Percentiles rank a stretch among this genome's conserved stretches.
phyloP scores from a whole-genome alignment of 2,329 filamentous ascomycete genomes.

The Ciborinia camelliae region DNA sequence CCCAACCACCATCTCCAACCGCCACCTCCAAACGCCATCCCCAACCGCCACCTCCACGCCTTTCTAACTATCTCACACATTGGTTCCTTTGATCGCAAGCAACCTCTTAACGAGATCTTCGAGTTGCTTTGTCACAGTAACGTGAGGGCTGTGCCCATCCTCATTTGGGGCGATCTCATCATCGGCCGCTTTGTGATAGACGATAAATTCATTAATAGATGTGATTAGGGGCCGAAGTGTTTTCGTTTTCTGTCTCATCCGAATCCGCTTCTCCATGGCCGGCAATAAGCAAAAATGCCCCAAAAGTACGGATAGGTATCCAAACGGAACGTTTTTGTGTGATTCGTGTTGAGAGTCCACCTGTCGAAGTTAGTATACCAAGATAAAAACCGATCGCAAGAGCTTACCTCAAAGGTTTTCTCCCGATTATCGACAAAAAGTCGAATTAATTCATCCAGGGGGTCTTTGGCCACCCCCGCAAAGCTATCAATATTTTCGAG shows the following conservation, averaged over 20 bases:
- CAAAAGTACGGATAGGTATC: constrained; percentile 80
- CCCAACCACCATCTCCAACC: not conserved
- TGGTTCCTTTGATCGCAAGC: constrained; percentile 10
- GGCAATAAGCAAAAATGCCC: constrained; percentile 70
- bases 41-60: not conserved
- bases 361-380: constrained; percentile 40
- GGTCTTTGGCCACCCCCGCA: constrained; percentile 39
- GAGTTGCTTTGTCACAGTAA: constrained; percentile 43
- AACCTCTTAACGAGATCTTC: constrained; percentile 31
- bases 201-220: constrained; percentile 60
- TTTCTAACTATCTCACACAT: not conserved
- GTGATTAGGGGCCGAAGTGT: constrained; percentile 50
- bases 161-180: constrained; percentile 42
- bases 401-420: constrained; percentile 63
- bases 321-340: constrained; percentile 76
- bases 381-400: not conserved
- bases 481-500: constrained; percentile 47
- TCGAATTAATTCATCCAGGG: constrained; percentile 57
- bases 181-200: constrained; percentile 58
- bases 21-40: not conserved
- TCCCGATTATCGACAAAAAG: constrained; percentile 67
- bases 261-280: constrained; percentile 44
- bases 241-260: constrained; percentile 43
- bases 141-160: constrained; percentile 43
- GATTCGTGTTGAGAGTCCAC: constrained; percentile 71